Evolutionary conservation across 331 rosid genomes (phyloP).

Genomic region (Stylosanthes scabra): DNA sequence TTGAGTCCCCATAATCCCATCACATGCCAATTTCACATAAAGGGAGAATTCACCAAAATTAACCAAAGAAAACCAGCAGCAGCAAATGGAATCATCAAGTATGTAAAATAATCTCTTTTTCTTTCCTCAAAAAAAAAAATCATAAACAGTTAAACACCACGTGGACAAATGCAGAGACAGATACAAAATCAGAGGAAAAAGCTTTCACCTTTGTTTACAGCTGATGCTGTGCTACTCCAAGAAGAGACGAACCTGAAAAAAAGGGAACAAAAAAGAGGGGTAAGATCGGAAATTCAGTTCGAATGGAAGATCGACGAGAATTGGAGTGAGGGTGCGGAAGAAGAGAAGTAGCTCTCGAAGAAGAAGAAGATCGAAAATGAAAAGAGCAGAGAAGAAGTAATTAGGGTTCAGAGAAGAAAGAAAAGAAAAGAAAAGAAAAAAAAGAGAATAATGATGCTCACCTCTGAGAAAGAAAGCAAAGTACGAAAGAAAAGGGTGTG

Average conservation of each 20-base stretch:
- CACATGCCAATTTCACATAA: constrained; percentile 11
- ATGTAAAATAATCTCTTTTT: background rate
- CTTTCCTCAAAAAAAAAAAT: background rate
- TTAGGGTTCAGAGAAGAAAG: constrained; percentile 49
- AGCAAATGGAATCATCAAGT: constrained; percentile 23
- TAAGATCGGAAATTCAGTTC: constrained; percentile 23
- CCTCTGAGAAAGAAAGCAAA: constrained; percentile 38
- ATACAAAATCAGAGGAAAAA: constrained; percentile 32
- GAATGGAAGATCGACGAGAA: constrained; percentile 47
- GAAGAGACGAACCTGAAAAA: constrained; percentile 48
- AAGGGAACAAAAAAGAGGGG: constrained; percentile 8
- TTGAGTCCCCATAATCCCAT: constrained; percentile 22
- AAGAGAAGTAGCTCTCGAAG: constrained; percentile 8
- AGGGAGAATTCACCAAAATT: constrained; percentile 18
- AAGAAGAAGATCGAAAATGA: constrained; percentile 39
- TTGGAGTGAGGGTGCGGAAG: background rate
- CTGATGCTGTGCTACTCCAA: constrained; percentile 32
- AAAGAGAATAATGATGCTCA: constrained; percentile 36
- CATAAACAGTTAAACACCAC: background rate
- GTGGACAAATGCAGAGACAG: constrained; percentile 41
- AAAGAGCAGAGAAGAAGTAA: background rate
- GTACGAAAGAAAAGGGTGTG: constrained; percentile 43
- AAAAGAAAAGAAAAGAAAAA: background rate
- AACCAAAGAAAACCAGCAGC: constrained; percentile 15
- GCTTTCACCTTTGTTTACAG: constrained; percentile 42